Evolutionary conservation across 129 eudicot genomes (phyloP).

Genomic region (Artemisia annua): DNA sequence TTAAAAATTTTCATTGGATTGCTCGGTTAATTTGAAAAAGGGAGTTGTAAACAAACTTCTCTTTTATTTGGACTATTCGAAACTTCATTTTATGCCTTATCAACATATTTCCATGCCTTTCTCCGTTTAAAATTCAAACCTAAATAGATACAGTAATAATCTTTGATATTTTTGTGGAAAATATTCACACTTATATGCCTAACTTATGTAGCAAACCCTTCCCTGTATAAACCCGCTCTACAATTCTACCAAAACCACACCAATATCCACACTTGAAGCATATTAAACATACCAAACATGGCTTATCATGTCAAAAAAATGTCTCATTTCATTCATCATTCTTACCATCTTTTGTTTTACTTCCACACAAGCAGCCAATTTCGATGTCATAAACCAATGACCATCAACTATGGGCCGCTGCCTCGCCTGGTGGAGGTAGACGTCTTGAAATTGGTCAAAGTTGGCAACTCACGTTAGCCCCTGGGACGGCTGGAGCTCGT

Average conservation of each 20-base stretch:
- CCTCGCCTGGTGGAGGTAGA: too few relatives aligned
- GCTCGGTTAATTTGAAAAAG: too few relatives aligned
- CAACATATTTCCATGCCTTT: too few relatives aligned
- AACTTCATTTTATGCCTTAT: too few relatives aligned
- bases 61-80: too few relatives aligned
- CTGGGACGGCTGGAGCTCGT: too few relatives aligned
- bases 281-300: constrained; percentile 17
- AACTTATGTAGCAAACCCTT: constrained; percentile 3
- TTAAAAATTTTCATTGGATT: too few relatives aligned
- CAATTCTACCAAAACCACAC: not conserved
- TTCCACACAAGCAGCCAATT: constrained; percentile 32
- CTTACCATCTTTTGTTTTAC: constrained; percentile 22
- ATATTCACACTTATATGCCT: constrained; percentile 3
- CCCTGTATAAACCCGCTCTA: constrained; percentile 29
- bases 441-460: too few relatives aligned
- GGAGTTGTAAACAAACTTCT: too few relatives aligned
- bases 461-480: too few relatives aligned
- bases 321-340: too few relatives aligned
- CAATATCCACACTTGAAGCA: not conserved
- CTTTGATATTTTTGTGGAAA: constrained; percentile 10
- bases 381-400: constrained; percentile 17
- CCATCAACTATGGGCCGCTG: too few relatives aligned
- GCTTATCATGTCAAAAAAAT: not conserved
- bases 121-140: constrained; percentile 7
- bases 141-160: not conserved